phyloP scores from a whole-genome alignment of 768 basidiomycete genomes.

The Calvatia gigantea region DNA sequence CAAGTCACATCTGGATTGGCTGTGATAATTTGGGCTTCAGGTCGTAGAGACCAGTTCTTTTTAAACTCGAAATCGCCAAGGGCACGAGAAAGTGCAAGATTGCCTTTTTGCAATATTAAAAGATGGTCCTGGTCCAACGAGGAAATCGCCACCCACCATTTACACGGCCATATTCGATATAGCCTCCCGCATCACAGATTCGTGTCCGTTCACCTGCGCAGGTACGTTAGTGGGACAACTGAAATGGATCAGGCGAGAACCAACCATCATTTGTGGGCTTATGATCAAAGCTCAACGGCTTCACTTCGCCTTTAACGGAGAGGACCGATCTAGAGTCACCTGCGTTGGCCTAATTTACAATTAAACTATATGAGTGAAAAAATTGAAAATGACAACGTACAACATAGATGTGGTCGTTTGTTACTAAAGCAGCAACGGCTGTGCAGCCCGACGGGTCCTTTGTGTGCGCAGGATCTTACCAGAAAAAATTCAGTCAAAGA shows the following conservation, averaged over 20 bases:
- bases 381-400: constrained; percentile 40
- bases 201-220: constrained; percentile 74
- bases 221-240: not conserved
- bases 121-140: constrained; percentile 1
- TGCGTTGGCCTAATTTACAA: constrained; percentile 77
- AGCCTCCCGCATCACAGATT: constrained; percentile 89
- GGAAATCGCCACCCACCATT: constrained; percentile 63
- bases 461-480: constrained; percentile 75
- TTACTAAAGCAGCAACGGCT: constrained; percentile 84
- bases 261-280: constrained; percentile 86
- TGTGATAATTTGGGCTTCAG: constrained; percentile 94
- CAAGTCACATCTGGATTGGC: constrained; percentile 87
- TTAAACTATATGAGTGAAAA: constrained; percentile 15
- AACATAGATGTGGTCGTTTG: constrained; percentile 77
- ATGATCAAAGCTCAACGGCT: constrained; percentile 90
- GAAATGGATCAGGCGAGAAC: constrained; percentile 20
- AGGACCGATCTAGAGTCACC: constrained; percentile 95
- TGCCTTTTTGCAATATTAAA: constrained; percentile 50
- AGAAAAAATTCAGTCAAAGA: constrained; percentile 14
- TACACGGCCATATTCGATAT: constrained; percentile 93
- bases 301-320: constrained; percentile 78
- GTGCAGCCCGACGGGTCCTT: constrained; percentile 97
- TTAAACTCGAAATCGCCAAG: constrained; percentile 99
- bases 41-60: constrained; percentile 76
- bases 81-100: constrained; percentile 91